Base-by-base conservation (phyloP, 1,284 basidiomycete genomes). In the Cronartium ribicola region DNA sequence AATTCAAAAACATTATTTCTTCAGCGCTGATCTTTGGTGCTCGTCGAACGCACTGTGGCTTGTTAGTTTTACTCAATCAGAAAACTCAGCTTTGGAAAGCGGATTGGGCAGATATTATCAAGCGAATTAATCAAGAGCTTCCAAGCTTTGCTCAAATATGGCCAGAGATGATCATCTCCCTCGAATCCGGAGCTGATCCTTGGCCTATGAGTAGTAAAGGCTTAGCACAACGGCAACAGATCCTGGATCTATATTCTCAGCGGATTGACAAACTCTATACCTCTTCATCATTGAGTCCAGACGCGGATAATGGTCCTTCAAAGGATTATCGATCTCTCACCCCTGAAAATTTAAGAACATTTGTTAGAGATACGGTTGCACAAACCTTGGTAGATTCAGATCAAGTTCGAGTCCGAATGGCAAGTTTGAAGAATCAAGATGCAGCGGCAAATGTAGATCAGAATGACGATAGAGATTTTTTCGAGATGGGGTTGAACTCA, bases 401-500 rank as follows among this genome's bases (percentile, higher is more conserved):
- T 20, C 76, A 77, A 13, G 29, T 29, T 29, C 29, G 29, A 29
- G 29, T 29, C 29, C 29, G 29, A 29, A 29, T 1, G 29, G 29
- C 29, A 2, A 57, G n/a, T 57, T 57, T 20, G 51, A 20, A 20
- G 5, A 57, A 11, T 2, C 6, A 29, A 8, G 6, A 57, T 10
- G 51, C n/a, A 20, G 20, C 3, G 4, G 29, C 13, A 29, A 29
- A 8, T 57, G 20, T 57, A 17, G n/a, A 57, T 20, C 29, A 29
- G 29, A 78, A 83, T 39, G 77, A 80, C 44, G 80, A 82, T 66
- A 79, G 80, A 11, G 64, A 77, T 66, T 20, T 82, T 20, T 84
- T 85, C 72, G 76, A 81, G 7, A 82, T 83, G 40, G 87, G 86
- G 36, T 82, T 88, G 48, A 85, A 87, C 78, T 88, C 86, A 8